A percentile compares a stretch with the other conserved stretches of the same genome.
These are phyloP conservation scores for Verbena officinalis DNA, from an alignment of 257 asterid species.

Conservation along the genomic window DNA sequence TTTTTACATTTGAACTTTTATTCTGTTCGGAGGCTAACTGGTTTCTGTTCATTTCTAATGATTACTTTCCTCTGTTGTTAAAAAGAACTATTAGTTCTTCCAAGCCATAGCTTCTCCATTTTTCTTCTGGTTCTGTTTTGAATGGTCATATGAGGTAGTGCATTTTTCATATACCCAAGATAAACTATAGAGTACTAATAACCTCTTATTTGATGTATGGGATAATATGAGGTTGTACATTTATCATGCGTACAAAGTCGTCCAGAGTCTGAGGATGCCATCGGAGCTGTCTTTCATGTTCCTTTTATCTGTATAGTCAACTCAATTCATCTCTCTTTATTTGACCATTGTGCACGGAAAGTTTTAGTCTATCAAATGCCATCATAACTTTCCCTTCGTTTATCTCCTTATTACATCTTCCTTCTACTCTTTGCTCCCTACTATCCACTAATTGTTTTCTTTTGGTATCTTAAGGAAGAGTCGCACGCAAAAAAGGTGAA, in stretches of 20 bases:
- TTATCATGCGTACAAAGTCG: conserved; percentile 17
- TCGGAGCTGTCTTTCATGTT: conserved; percentile 19
- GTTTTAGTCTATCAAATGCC: too few species aligned
- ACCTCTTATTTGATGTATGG: conserved; percentile 16
- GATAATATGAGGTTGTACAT: conserved; percentile 16
- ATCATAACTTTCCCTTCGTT: too few species aligned
- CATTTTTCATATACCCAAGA: neutral
- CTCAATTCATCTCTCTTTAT: conserved; percentile 20
- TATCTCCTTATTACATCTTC: too few species aligned
- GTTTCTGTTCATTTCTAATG: too few species aligned
- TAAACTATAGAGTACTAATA: neutral
- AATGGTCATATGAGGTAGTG: neutral
- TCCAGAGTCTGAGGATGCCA: conserved; percentile 22
- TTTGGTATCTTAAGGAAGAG: conserved; percentile 53
- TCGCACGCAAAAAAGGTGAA: conserved; percentile 35
- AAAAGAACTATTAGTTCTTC: too few species aligned
- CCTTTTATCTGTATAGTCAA: neutral
- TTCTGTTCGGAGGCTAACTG: too few species aligned
- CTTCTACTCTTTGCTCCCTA: too few species aligned
- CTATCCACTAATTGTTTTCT: conserved; percentile 21
- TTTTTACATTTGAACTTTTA: too few species aligned
- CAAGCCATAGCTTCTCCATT: too few species aligned
- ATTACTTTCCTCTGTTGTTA: too few species aligned
- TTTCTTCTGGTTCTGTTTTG: conserved; percentile 15
- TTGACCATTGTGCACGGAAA: neutral